Base-by-base conservation (phyloP, 2,329 filamentous ascomycete genomes). In the Fusarium piperis region DNA sequence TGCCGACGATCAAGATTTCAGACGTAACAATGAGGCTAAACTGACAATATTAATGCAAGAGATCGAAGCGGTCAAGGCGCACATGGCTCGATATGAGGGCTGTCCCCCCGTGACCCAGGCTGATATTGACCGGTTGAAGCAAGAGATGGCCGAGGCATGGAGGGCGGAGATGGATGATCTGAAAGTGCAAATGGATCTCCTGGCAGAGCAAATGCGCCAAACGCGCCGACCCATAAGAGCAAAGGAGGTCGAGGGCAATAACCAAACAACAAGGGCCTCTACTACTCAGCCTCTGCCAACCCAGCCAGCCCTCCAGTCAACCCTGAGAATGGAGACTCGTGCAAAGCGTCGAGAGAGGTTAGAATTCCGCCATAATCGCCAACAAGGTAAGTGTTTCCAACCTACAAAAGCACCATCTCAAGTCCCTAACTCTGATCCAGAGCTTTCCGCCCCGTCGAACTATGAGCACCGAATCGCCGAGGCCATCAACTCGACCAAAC, bases 401-500 rank as follows among this genome's bases (percentile, higher is more conserved):
- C 18, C 7, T 30, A 20, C 8, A 38, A 16, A 11, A 18, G 23
- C 9, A 30, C 12, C 18, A 1, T 13, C 10, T 4, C 26, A 28
- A 15, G 12, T 36, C n/a, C 39, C 62, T 70, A n/a, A 75, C 39
- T 10, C 38, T 28, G 20, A 13, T 30, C 3, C 41, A 65, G 71
- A 20, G 26, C 44, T 38, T 61, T 41, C 52, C 6, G 6, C 13
- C 16, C 51, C 38, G 11, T 57, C 46, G 11, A 57, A 61, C 15
- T 57, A 68, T 44, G 70, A 73, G 7, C 56, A 57, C 5, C 81
- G 81, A 38, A 79, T 83, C 48, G 65, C 75, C n/a, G 80, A 83
- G 38, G 67, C 79, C 18, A 76, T 83, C 64, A 72, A 71, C 58
- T 83, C 81, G 0, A 83, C 81, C 12, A 78, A 79, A 44, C 79